Conservation (phyloP, 176 grass and related monocot species). For the Zea luxurians region DNA sequence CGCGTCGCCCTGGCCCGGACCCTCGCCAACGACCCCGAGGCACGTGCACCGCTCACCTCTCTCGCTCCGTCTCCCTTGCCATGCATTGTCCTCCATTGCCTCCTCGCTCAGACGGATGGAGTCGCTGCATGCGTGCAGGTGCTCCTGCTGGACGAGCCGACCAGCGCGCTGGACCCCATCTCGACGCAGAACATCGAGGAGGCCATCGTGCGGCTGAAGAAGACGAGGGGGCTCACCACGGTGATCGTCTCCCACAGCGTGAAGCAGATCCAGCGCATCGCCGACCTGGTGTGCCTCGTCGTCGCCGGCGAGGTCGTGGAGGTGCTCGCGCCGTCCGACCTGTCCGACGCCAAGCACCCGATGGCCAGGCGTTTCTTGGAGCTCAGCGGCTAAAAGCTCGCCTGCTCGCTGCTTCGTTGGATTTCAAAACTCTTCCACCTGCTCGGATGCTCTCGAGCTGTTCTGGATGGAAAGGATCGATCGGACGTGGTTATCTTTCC, state of each 20-base stretch:
- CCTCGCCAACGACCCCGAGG: constrained; percentile 90
- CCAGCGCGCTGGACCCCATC: constrained; percentile 90
- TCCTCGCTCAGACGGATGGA: background rate
- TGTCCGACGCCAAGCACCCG: constrained; percentile 73
- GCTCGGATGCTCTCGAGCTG: background rate
- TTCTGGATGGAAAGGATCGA: background rate
- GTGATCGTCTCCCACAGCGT: constrained; percentile 93
- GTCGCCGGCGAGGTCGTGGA: constrained; percentile 86
- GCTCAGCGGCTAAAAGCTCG: constrained; percentile 55
- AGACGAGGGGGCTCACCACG: constrained; percentile 63
- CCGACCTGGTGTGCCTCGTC: constrained; percentile 80
- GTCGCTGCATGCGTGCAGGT: constrained; percentile 44
- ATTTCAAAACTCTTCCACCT: no score
- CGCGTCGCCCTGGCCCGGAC: constrained; percentile 88
- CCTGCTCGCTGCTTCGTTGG: no score
- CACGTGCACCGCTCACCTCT: background rate
- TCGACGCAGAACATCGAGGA: constrained; percentile 98
- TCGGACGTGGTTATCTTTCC: background rate
- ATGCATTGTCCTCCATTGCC: accelerated
- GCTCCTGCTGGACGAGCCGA: constrained; percentile 82
- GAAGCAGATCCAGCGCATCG: constrained; percentile 95
- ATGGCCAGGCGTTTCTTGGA: constrained; percentile 87
- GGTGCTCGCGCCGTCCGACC: constrained; percentile 61
- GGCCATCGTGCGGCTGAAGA: constrained; percentile 78
- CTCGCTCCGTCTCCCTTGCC: background rate